Evolutionary conservation across 2,329 filamentous ascomycete genomes (phyloP).

Genomic region (Colletotrichum caudatum): DNA sequence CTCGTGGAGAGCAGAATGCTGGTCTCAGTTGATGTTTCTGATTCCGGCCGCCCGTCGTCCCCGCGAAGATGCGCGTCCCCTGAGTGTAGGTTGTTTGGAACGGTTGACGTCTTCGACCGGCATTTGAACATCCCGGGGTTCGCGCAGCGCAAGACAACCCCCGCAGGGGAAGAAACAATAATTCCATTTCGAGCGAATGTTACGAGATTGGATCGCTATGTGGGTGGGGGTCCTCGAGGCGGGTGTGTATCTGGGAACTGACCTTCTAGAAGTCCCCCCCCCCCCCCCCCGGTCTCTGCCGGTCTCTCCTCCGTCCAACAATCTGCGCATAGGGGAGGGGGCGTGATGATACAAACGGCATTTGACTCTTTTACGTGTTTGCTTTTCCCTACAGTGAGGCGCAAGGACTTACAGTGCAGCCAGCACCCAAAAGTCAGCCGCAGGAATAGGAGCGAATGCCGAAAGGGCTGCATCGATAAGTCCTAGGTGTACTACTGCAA

Average conservation of each 20-base stretch:
- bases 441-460: background rate
- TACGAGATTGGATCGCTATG: slow-evolving; percentile 26
- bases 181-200: slow-evolving; percentile 20
- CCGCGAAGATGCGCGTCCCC: background rate
- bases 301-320: background rate
- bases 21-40: slow-evolving; percentile 9
- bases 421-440: background rate
- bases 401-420: slow-evolving; percentile 15
- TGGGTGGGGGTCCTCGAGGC: slow-evolving; percentile 29
- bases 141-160: background rate
- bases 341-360: background rate
- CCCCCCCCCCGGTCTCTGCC: background rate
- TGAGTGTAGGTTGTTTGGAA: background rate
- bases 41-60: background rate
- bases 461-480: slow-evolving; percentile 7
- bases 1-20: background rate
- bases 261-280: slow-evolving; percentile 11
- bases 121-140: background rate
- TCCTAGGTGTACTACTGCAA: background rate
- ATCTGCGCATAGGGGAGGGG: background rate
- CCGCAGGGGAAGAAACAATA: background rate
- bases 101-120: background rate
- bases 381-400: slow-evolving; percentile 36
- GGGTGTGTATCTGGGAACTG: slow-evolving; percentile 22
- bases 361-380: slow-evolving; percentile 22